Percentiles rank a stretch among this genome's conserved stretches.
Evolutionary conservation across 345 rosid genomes (phyloP).

Genomic region (Linum usitatissimum): DNA sequence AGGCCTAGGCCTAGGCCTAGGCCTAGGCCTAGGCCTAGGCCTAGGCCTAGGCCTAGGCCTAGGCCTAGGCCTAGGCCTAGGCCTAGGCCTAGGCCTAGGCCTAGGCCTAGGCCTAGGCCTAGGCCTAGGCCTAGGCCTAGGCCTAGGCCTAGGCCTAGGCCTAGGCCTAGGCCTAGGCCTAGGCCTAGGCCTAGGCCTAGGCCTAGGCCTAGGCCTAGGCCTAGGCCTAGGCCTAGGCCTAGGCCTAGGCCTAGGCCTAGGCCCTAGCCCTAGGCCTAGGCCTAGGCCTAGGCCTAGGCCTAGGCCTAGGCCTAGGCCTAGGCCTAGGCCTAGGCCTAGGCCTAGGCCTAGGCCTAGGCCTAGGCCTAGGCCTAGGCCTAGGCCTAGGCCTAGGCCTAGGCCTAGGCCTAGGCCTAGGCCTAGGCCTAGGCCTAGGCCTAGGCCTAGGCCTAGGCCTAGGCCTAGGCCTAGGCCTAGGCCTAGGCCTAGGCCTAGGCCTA

Average conservation of each 20-base stretch:
- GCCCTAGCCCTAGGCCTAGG: slow-evolving; percentile 8
- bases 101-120: slow-evolving; percentile 10
- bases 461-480: slow-evolving; percentile 9
- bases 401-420: background rate
- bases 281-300: slow-evolving; percentile 10
- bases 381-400: slow-evolving; percentile 9
- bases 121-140: slow-evolving; percentile 9
- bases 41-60: slow-evolving; percentile 6
- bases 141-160: slow-evolving; percentile 10
- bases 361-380: slow-evolving; percentile 8
- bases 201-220: slow-evolving; percentile 10
- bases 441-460: slow-evolving; percentile 9
- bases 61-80: slow-evolving; percentile 7
- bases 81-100: slow-evolving; percentile 5
- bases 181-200: slow-evolving; percentile 9
- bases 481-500: background rate
- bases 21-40: slow-evolving; percentile 10
- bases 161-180: slow-evolving; percentile 10
- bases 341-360: slow-evolving; percentile 10
- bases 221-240: slow-evolving; percentile 9
- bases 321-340: slow-evolving; percentile 9
- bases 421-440: slow-evolving; percentile 9
- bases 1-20: slow-evolving; percentile 9
- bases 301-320: slow-evolving; percentile 10
- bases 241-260: slow-evolving; percentile 9